Evolutionary conservation across 371 early-diverging fungal species (phyloP), one percentile per base, ranked within the genome.

Genomic region (Choanephora cucurbitarum): DNA sequence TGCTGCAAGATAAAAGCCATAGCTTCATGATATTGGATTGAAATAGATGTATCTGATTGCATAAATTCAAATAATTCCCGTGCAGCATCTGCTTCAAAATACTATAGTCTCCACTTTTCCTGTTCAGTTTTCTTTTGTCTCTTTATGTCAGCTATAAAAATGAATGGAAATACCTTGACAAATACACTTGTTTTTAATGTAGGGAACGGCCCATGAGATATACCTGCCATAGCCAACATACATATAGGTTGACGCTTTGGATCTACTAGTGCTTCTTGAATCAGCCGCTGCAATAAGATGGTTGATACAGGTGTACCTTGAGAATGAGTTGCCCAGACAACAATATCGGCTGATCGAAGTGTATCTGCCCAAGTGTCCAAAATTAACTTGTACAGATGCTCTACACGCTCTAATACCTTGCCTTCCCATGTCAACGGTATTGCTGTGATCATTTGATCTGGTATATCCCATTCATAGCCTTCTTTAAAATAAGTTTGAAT

Each of bases 381-480:
- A 18, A 73, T 56, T 22, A 87, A 49, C 10, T 93, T 68, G 57
- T 89, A 85, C 18, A 95, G 70, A 32, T 84, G 67, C 8, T 88
- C 83, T 5, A 94, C 90, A 19, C 97, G 80, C n/a, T 90, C 82
- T 58, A 87, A 76, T 8, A 95, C 90, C 49, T 86, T 92, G 22
- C 97, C 97, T 66, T 93, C 94, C 24, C 93, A 92, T 39, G 87
- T 85, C n/a, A 96, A 74, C 8, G 96, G 91, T 41, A 96, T 93
- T 19, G 75, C 56, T 1, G 87, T 87, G 28, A 96, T 73, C 2
- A 78, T 69, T 37, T 80, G 73, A 22, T 72, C 75, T 1, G 80
- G 70, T 11, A 87, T 56, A 1, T 66, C 64, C 22, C 88, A 72
- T 18, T 75, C 77, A 62, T 90, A 83, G 24, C 63, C 50, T 1